Percentiles rank a stretch among this genome's conserved stretches.
Evolutionary conservation across 2,329 filamentous ascomycete species (phyloP).

Genomic region (Trichoderma brevicompactum): DNA sequence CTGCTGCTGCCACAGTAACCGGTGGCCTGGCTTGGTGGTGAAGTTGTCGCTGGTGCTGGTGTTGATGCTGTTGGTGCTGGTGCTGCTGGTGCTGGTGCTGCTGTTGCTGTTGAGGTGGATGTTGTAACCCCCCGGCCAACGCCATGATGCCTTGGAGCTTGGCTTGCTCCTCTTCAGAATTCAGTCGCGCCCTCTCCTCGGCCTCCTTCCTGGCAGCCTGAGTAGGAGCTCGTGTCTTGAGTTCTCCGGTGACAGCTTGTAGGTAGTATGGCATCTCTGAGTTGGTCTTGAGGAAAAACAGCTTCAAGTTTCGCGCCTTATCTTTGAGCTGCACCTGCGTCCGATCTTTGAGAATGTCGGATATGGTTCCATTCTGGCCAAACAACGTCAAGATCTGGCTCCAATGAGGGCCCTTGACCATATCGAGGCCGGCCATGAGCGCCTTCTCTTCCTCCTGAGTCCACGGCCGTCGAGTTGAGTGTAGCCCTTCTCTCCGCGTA

Average conservation of each 20-base stretch:
- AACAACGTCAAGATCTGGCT: constrained; percentile 87
- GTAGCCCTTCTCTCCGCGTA: constrained; percentile 59
- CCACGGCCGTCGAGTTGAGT: constrained; percentile 77
- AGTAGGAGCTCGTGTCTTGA: constrained; percentile 81
- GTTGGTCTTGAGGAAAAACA: constrained; percentile 90
- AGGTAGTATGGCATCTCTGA: constrained; percentile 89
- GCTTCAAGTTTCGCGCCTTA: constrained; percentile 85
- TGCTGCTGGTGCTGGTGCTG: constrained; percentile 13
- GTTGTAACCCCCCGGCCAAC: constrained; percentile 57
- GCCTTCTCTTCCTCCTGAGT: constrained; percentile 88
- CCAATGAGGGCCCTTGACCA: constrained; percentile 91
- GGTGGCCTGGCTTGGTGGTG: constrained; percentile 35
- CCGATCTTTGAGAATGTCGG: constrained; percentile 81
- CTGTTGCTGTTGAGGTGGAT: constrained; percentile 36
- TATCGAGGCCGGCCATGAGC: constrained; percentile 83
- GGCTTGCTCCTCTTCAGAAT: constrained; percentile 63
- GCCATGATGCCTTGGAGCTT: constrained; percentile 65
- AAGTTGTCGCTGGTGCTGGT: constrained; percentile 45
- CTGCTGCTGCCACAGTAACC: constrained; percentile 35
- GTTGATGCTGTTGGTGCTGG: constrained; percentile 11
- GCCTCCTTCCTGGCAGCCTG: constrained; percentile 72
- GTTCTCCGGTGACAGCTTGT: constrained; percentile 84
- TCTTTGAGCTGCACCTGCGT: constrained; percentile 93
- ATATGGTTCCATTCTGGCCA: constrained; percentile 77
- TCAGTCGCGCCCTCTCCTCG: constrained; percentile 64